These are phyloP conservation scores for Dittrichia graveolens DNA, from an alignment of 129 eudicot species.

Conservation along the genomic window DNA sequence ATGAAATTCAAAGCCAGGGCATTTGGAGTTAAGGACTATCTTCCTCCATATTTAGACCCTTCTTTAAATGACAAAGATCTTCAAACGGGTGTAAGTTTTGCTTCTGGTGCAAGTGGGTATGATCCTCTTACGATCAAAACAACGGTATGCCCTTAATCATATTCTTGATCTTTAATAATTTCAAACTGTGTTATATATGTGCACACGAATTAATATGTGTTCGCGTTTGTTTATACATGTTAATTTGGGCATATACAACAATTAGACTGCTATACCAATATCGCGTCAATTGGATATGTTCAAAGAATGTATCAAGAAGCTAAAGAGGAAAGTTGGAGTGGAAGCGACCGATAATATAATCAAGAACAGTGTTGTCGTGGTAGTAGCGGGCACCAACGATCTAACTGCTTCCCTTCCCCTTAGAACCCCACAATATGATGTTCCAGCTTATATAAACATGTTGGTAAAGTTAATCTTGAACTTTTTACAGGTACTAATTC, in stretches of 20 bases:
- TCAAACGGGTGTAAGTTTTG: constrained; percentile 77
- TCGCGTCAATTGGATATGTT: constrained; percentile 48
- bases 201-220: neutral
- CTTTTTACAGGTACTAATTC: constrained; percentile 48
- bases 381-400: constrained; percentile 69
- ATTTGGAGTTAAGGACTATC: constrained; percentile 54
- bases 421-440: constrained; percentile 37
- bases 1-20: constrained; percentile 40
- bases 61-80: constrained; percentile 44
- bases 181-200: neutral
- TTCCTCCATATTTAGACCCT: constrained; percentile 72
- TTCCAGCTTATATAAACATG: constrained; percentile 48
- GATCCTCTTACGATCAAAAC: constrained; percentile 53
- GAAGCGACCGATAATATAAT: constrained; percentile 42
- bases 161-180: neutral
- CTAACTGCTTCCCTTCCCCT: constrained; percentile 35
- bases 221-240: no score
- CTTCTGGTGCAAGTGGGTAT: constrained; percentile 71
- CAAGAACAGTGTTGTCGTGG: constrained; percentile 40
- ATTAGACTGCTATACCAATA: constrained; percentile 49
- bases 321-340: constrained; percentile 51
- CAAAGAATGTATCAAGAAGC: constrained; percentile 59
- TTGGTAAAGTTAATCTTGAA: constrained; percentile 39
- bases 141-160: constrained; percentile 35
- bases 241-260: neutral